Base-by-base conservation (phyloP, 352 stramenopile species). In the Thraustochytrium striatum region DNA sequence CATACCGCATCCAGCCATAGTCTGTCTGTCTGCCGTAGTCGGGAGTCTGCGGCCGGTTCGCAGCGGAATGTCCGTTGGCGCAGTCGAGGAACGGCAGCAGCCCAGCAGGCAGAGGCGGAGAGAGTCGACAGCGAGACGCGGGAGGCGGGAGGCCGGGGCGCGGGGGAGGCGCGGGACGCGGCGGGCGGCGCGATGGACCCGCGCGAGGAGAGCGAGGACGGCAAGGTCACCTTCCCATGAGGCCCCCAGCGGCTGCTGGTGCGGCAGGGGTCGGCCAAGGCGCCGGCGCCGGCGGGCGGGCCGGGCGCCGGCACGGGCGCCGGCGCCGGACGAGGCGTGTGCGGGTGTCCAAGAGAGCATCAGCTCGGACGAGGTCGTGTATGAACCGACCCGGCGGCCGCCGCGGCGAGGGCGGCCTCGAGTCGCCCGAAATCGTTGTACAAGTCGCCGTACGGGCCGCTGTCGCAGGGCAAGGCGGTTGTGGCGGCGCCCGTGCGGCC, bases 191-290 rank as follows among this genome's bases (percentile, higher is more conserved):
- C 5, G 5, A 61, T 61, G 53, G 53, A 5, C 5, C 19, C 53
- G 53, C 53, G 19, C 5, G 53, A n/a, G n/a, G n/a, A n/a, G n/a
- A 32, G 25, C 21, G 19, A 41, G n/a, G 9, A 35, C 8, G 65
- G 32, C 28, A 41, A 72, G 25, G 50, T 73, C 1, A 73, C 62
- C 2, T 73, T 73, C 2, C 62, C 65, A 32, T 61, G 25, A 43
- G 11, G 41, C 16, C 65, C 65, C 7, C 41, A 43, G 3, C 65
- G 61, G 16, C 65, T 61, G 65, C 65, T 39, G 32, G 25, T 75
- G 13, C 52, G 58, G 11, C 41, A 61, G 11, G 41, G 65, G 39
- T 13, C 5, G 39, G 5, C 13, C 5, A 13, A 47, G 39, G 5
- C 5, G 5, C 5, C 5, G 39, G 39, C 5, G 39, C 39, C 5